phyloP scores from a whole-genome alignment of 2,329 filamentous ascomycete species.

The Sclerotinia nivalis region DNA sequence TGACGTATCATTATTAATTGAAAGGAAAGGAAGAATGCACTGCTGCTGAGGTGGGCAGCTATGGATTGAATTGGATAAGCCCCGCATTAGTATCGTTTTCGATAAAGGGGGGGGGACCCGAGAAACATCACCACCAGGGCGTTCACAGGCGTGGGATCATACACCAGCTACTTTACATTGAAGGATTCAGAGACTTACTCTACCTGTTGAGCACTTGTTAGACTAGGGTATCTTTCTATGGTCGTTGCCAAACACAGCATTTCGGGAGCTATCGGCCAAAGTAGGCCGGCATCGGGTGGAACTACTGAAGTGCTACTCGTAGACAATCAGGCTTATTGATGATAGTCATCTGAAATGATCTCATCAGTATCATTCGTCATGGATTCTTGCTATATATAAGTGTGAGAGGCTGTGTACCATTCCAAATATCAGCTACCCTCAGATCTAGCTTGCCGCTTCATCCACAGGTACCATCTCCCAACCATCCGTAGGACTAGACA shows the following conservation, averaged over 20 bases:
- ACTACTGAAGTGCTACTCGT: neutral
- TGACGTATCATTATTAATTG: slow-evolving; percentile 1
- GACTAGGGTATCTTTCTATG: neutral
- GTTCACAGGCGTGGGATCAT: neutral
- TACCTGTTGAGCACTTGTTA: neutral
- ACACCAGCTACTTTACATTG: neutral
- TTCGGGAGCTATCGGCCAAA: neutral
- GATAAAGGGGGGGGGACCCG: neutral
- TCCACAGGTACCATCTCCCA: slow-evolving; percentile 7
- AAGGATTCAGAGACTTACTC: neutral
- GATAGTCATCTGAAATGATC: slow-evolving; percentile 11
- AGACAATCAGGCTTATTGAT: slow-evolving; percentile 10
- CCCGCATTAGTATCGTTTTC: slow-evolving; percentile 12
- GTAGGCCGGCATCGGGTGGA: neutral
- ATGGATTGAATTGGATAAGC: slow-evolving; percentile 13
- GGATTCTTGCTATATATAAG: neutral
- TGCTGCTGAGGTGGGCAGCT: neutral
- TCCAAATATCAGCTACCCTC: neutral
- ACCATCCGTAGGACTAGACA: neutral
- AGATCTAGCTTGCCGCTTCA: neutral
- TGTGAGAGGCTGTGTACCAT: slow-evolving; percentile 8
- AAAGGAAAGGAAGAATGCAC: neutral
- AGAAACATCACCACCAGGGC: neutral
- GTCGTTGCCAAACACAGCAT: neutral
- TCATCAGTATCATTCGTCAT: slow-evolving; percentile 13